Base-by-base conservation (phyloP, 768 basidiomycete species). In the Trametes villosa region DNA sequence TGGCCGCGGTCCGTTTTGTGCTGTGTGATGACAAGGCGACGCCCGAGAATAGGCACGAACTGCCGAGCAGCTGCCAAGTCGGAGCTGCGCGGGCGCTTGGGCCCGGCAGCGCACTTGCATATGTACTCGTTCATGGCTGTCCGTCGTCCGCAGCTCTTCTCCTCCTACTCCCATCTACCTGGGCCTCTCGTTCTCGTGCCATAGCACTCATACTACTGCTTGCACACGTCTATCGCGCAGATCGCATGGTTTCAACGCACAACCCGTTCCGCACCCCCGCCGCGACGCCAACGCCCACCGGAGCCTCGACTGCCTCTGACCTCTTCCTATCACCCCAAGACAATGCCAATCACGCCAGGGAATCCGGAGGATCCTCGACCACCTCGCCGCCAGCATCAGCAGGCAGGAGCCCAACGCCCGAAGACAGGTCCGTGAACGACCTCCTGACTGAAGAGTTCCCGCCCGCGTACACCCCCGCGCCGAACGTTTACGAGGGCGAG, bases 381-480 rank as follows among this genome's bases (percentile, higher is more conserved):
- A 12, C 13, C 13, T 26, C 22, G 18, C 41, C 9, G 5, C 30
- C 13, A 24, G 41, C 18, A 49, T 11, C 36, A 22, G 29, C 30
- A 22, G 26, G 40, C 22, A 34, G 44, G n/a, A 55, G 12, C 30
- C 40, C 59, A 29, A 9, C 20, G 9, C 50, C 41, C 0, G 15
- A 33, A 31, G 55, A 61, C 20, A 41, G 36, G 33, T 59, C 58
- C 17, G 60, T 55, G 56, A 65, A 53, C 38, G 65, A 68, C 27
- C 41, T 65, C 13, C 62, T 80, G 27, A 70, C 75, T 2, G 86
- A 86, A n/a, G 85, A 86, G 20, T 74, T 77, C 12, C 90, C 89
- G 0, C 91, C 91, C 0, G 84, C 89, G 0, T 92, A 92, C 66
- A 89, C 89, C 0, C 75, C 83, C 0, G 64, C 78, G 2, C 81